phyloP scores from a whole-genome alignment of 1,284 basidiomycete species.

The Phenoliferia sp. region DNA sequence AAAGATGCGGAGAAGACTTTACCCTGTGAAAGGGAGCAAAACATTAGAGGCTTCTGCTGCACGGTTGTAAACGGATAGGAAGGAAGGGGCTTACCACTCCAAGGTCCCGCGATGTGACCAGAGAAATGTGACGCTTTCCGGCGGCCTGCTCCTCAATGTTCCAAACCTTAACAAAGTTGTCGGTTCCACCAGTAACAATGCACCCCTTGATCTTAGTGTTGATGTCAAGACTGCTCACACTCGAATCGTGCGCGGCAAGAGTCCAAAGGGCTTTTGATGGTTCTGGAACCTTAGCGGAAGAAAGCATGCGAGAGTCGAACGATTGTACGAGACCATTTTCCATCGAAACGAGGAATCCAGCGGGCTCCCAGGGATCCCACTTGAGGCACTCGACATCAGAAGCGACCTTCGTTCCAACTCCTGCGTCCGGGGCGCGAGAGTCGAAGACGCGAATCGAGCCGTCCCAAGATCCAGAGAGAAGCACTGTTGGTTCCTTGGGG shows the following conservation, averaged over 20 bases:
- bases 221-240: constrained; percentile 84
- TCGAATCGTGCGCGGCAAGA: constrained; percentile 89
- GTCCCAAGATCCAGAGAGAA: constrained; percentile 91
- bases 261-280: constrained; percentile 64
- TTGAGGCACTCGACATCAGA: constrained; percentile 88
- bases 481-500: constrained; percentile 72
- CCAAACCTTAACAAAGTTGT: constrained; percentile 89
- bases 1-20: constrained; percentile 89
- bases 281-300: constrained; percentile 54
- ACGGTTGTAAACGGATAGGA: constrained; percentile 5
- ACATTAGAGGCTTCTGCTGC: background rate
- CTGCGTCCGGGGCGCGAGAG: constrained; percentile 68
- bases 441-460: constrained; percentile 90
- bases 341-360: constrained; percentile 84
- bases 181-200: constrained; percentile 86
- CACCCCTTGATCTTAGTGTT: constrained; percentile 88
- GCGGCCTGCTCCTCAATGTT: constrained; percentile 60
- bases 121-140: constrained; percentile 67
- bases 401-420: constrained; percentile 54
- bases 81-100: constrained; percentile 64
- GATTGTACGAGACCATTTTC: constrained; percentile 89
- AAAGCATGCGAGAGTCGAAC: constrained; percentile 81
- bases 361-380: constrained; percentile 93
- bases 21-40: constrained; percentile 54
- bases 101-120: constrained; percentile 86